phyloP scores from a whole-genome alignment of 2,329 filamentous ascomycete species.

The Colletotrichum simmondsii region DNA sequence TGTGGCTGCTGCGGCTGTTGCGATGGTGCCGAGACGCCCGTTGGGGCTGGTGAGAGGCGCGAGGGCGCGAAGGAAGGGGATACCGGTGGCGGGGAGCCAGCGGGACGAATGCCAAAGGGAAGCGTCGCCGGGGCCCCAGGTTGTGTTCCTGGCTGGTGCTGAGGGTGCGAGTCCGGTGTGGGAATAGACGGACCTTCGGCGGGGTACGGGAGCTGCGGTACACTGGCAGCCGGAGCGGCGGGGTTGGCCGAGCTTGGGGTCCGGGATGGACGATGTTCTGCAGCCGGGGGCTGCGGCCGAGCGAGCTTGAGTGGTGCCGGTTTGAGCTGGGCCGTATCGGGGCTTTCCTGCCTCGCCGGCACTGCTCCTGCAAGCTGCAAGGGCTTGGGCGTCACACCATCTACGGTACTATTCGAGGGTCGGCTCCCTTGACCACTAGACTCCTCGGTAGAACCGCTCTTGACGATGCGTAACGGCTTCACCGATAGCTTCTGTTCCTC shows the following conservation, averaged over 20 bases:
- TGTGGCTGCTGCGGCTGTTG: neutral
- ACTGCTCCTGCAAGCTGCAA: neutral
- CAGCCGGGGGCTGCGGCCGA: slow-evolving; percentile 4
- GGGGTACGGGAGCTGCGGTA: slow-evolving; percentile 10
- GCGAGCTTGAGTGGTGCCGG: slow-evolving; percentile 24
- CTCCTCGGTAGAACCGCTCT: slow-evolving; percentile 17
- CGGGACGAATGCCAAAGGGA: slow-evolving; percentile 5
- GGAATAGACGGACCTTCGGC: slow-evolving; percentile 4
- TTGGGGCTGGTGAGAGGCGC: neutral
- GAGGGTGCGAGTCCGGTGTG: neutral
- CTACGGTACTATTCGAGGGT: neutral
- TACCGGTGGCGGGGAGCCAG: neutral
- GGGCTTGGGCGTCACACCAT: neutral
- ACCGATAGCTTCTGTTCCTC: slow-evolving; percentile 15
- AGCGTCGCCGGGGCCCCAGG: slow-evolving; percentile 1
- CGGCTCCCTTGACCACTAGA: neutral
- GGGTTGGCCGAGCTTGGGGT: neutral
- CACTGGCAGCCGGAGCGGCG: neutral
- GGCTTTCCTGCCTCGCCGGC: neutral
- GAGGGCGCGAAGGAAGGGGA: neutral
- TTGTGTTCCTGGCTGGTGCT: neutral
- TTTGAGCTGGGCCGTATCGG: neutral
- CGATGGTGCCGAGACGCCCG: neutral
- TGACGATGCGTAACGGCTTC: slow-evolving; percentile 29
- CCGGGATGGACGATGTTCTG: neutral